phyloP scores from a whole-genome alignment of 2,329 filamentous ascomycete species.

The Fusarium guadeloupense region DNA sequence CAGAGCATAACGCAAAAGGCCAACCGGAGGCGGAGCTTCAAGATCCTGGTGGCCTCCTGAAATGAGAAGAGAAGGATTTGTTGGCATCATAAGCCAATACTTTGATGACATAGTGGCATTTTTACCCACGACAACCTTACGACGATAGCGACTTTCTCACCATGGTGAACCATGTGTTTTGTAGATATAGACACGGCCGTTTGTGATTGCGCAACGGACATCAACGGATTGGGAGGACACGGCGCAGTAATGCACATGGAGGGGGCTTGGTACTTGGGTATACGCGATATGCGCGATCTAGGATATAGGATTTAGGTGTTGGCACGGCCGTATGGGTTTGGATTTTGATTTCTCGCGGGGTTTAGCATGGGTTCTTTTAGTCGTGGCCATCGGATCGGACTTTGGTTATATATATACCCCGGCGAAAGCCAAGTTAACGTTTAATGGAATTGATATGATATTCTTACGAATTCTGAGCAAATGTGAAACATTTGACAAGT shows the following conservation, averaged over 20 bases:
- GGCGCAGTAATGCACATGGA: constrained; percentile 17
- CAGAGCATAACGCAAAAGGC: constrained; percentile 44
- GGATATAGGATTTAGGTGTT: constrained; percentile 1
- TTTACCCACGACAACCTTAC: constrained; percentile 28
- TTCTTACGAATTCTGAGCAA: neutral
- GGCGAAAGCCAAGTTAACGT: constrained; percentile 44
- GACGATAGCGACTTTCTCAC: constrained; percentile 24
- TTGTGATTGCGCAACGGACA: constrained; percentile 25
- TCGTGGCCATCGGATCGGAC: constrained; percentile 28
- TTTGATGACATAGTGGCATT: constrained; percentile 25
- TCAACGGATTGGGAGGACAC: constrained; percentile 6
- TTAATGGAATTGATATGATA: constrained; percentile 33
- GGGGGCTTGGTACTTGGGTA: constrained; percentile 8
- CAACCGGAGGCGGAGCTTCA: constrained; percentile 48
- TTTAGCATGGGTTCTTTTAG: constrained; percentile 19
- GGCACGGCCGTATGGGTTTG: constrained; percentile 4
- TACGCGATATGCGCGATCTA: neutral
- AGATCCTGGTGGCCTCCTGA: constrained; percentile 54
- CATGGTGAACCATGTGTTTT: constrained; percentile 1
- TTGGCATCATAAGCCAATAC: neutral
- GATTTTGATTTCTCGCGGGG: constrained; percentile 5
- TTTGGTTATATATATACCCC: constrained; percentile 44
- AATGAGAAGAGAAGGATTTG: constrained; percentile 28
- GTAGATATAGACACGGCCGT: constrained; percentile 28
- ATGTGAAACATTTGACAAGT: neutral